Percentiles rank a stretch among this genome's conserved stretches.
Evolutionary conservation across 202 grass and related monocot species (phyloP).

Genomic region (Alloteropsis angusta): DNA sequence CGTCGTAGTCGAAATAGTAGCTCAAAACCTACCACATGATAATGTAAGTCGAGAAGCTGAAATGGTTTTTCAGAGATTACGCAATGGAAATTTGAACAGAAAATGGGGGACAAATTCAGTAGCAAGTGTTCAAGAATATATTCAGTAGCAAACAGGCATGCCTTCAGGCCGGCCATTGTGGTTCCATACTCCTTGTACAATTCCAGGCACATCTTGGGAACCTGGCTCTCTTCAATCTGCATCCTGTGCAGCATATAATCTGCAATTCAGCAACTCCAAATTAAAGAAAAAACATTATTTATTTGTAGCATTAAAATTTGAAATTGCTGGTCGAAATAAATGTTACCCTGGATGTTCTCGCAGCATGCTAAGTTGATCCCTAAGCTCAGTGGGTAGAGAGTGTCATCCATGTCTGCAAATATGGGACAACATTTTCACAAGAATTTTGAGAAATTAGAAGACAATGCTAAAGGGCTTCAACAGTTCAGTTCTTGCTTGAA

Average conservation of each 20-base stretch:
- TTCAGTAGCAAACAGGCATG: background rate
- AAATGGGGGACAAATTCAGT: background rate
- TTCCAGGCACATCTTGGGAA: constrained; percentile 79
- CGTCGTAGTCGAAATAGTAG: constrained; percentile 68
- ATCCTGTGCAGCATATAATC: constrained; percentile 81
- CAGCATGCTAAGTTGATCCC: constrained; percentile 88
- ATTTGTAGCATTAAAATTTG: background rate
- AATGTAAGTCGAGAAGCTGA: background rate
- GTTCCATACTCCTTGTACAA: constrained; percentile 95
- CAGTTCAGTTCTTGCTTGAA: background rate
- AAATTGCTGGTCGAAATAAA: background rate
- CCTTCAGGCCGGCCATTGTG: constrained; percentile 93
- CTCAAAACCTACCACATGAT: constrained; percentile 35
- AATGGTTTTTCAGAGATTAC: background rate
- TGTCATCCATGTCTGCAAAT: constrained; percentile 87
- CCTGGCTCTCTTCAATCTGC: constrained; percentile 53
- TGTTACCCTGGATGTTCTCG: constrained; percentile 71
- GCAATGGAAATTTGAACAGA: background rate
- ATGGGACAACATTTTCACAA: background rate
- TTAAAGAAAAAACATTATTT: background rate
- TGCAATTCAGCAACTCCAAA: constrained; percentile 15
- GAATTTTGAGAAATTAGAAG: background rate
- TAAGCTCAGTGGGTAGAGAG: constrained; percentile 71
- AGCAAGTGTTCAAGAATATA: background rate
- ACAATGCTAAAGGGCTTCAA: too few species aligned